These are phyloP conservation scores for Suillus americanus DNA, from an alignment of 768 basidiomycete genomes.

Conservation along the genomic window DNA sequence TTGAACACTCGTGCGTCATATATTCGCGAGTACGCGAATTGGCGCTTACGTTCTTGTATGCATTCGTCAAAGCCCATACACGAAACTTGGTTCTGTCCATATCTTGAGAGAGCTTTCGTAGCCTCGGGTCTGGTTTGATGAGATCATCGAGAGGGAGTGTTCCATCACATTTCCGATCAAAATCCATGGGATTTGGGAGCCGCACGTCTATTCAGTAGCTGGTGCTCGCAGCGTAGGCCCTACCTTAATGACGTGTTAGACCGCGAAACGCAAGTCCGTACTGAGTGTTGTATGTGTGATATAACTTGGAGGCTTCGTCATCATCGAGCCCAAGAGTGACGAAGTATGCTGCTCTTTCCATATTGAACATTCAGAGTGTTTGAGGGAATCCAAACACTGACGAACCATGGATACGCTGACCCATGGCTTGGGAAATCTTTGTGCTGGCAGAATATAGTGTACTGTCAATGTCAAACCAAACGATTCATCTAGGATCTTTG, in stretches of 20 bases:
- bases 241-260: conserved; percentile 71
- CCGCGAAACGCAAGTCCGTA: conserved; percentile 86
- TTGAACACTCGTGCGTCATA: conserved; percentile 56
- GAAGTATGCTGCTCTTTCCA: conserved; percentile 61
- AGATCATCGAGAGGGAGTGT: conserved; percentile 80
- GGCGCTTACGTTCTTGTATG: conserved; percentile 63
- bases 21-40: conserved; percentile 16
- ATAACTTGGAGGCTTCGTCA: conserved; percentile 67
- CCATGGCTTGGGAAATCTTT: conserved; percentile 78
- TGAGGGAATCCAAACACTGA: not conserved
- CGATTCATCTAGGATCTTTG: conserved; percentile 56
- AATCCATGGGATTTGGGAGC: conserved; percentile 73
- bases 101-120: conserved; percentile 72
- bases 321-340: conserved; percentile 64
- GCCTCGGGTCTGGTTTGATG: conserved; percentile 60
- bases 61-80: conserved; percentile 89
- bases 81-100: conserved; percentile 73
- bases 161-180: conserved; percentile 81
- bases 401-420: conserved; percentile 72
- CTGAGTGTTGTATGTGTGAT: conserved; percentile 70
- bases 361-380: conserved; percentile 1
- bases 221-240: not conserved
- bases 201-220: not conserved
- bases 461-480: conserved; percentile 89
- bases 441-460: conserved; percentile 80